Evolutionary conservation across 2,329 filamentous ascomycete species (phyloP), one percentile per base, ranked within the genome.

Genomic region (Ascosphaera acerosa): DNA sequence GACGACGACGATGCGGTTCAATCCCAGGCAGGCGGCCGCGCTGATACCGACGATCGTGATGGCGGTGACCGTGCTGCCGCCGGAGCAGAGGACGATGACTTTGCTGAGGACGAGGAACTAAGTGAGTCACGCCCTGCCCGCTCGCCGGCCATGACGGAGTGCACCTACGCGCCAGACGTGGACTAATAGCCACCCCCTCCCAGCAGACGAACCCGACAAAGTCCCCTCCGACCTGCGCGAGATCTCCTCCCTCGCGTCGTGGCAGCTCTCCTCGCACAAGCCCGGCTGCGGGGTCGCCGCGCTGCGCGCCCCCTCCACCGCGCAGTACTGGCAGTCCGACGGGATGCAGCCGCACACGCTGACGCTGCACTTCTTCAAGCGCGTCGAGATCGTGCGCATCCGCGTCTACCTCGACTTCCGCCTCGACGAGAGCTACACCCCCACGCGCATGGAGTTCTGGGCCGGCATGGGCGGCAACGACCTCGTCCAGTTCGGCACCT

Each of bases 391-490:
- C 47, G 40, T 64, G 39, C 45, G 60, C 40, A 43, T 66, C 49
- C 36, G 60, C 42, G 39, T 63, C 31, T 52, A 75, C 41, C 70
- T 97, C 28, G 82, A 97, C 54, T 91, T 90, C 50, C 71, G 74
- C 37, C 68, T 78, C 33, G 87, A 97, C 51, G 87, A 97, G 53
- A 87, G 76, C 27, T 97, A 97, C 50, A 97, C 87, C 3, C 87
- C 87, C 0, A 94, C 82, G 1, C 77, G 81, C 43, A 89, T 97
- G 44, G 59, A 76, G 29, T 81, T 94, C 46, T 68, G 75, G 22
- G 84, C 82, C 0, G 87, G 87, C 9, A 91, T 80, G 38, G 80
- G 81, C 28, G 75, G 81, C 39, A 87, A 94, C 50, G 81, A 89
- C 45, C 66, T 94, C 6, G 74, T 89, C 33, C 76, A 87, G 38